Evolutionary conservation across 2,329 filamentous ascomycete species (phyloP), one percentile per base, ranked within the genome.

Genomic region (Apiospora arundinis): DNA sequence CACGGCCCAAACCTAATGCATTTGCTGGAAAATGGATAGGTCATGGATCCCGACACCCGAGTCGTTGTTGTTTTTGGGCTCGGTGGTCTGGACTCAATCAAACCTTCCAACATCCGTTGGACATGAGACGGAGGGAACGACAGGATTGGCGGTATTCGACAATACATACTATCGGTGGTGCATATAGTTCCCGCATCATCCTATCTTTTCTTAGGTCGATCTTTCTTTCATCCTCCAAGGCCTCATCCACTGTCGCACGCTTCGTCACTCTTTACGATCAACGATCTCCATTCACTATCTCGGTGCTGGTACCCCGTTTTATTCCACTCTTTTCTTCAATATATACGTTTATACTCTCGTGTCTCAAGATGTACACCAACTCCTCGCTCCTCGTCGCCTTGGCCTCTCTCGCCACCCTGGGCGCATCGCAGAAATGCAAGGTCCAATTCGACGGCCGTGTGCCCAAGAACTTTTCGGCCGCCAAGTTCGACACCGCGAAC

Each of bases 361-460:
- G 28, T n/a, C 37, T 60, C 52, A 60, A 67, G 25, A 67, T 67
- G 65, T 45, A 32, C 65, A 18, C 65, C 25, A 40, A 46, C 18
- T 46, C 65, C 23, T 67, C 42, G 12, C 23, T 67, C 23, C 65
- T 44, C 44, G 40, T 46, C 8, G 21, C 65, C 40, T 11, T 67
- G 40, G 65, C 65, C 6, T 67, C 65, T n/a, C 68, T 70, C 21
- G 68, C 52, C 68, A 49, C 16, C 2, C 56, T 72, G 14, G 70
- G 52, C 32, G 63, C 68, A 8, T 52, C 80, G 1, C 80, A 83
- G 73, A 75, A 79, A 42, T 83, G 81, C 74, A 73, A 79, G 2
- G 72, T 86, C 69, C 80, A 83, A 71, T 86, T 87, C 70, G 85
- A 88, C 69, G 85, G 85, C 28, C 83, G 86, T 21, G 76, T 87